Conservation (phyloP, 2,329 filamentous ascomycete genomes). For the Phialophora verrucosa region DNA sequence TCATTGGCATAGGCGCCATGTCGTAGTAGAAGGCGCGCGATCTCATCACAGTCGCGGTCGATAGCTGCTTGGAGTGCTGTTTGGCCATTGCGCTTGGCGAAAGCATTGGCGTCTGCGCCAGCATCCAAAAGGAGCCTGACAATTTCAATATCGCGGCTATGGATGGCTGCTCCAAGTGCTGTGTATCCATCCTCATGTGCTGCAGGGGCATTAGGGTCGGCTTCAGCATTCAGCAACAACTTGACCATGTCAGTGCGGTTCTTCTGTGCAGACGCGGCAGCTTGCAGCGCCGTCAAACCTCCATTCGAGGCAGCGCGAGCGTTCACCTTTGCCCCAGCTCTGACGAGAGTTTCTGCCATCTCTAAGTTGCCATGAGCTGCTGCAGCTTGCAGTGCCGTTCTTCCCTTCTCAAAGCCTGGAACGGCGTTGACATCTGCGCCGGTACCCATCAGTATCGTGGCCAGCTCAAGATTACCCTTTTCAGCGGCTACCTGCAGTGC, state of each 20-base stretch:
- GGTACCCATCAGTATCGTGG: background rate
- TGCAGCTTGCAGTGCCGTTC: background rate
- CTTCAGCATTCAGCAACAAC: background rate
- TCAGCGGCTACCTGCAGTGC: constrained; percentile 3
- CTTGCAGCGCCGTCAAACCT: background rate
- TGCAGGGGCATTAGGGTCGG: background rate
- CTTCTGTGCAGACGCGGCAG: background rate
- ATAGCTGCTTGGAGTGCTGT: constrained; percentile 8
- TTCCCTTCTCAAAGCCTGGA: background rate
- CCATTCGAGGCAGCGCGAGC: background rate
- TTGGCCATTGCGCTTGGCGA: background rate
- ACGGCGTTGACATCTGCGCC: constrained; percentile 6
- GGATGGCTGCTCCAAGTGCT: constrained; percentile 1
- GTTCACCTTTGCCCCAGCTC: constrained; percentile 1
- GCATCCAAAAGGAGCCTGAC: constrained; percentile 3
- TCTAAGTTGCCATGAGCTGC: background rate
- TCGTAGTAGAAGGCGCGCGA: background rate
- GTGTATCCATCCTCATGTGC: background rate
- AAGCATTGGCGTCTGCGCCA: constrained; percentile 4
- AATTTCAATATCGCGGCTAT: background rate
- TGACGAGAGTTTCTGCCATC: background rate
- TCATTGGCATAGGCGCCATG: background rate
- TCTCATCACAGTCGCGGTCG: background rate
- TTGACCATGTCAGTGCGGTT: background rate
- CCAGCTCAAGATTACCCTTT: background rate